Evolutionary conservation across 257 asterid species (phyloP).

Genomic region (Forsythia viridissima): DNA sequence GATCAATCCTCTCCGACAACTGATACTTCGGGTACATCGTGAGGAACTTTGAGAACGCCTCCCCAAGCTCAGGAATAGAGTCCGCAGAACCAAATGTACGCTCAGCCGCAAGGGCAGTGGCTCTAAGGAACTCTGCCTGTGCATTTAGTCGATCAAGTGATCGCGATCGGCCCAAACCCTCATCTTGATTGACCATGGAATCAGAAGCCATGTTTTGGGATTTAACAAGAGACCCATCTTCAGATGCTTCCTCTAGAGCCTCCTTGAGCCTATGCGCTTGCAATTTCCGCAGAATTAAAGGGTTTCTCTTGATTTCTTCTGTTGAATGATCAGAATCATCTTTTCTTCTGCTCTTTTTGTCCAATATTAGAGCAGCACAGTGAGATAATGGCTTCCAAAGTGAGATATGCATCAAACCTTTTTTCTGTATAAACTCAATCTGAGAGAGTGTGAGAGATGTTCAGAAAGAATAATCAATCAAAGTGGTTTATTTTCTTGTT

Average conservation of each 20-base stretch:
- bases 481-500: constrained; percentile 26
- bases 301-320: constrained; percentile 66
- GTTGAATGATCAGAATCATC: constrained; percentile 59
- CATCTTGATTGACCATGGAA: constrained; percentile 60
- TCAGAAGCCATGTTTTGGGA: constrained; percentile 81
- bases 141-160: constrained; percentile 89
- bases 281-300: constrained; percentile 68
- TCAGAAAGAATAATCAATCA: constrained; percentile 27
- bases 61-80: constrained; percentile 64
- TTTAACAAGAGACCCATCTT: constrained; percentile 83
- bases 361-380: constrained; percentile 91
- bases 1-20: constrained; percentile 85
- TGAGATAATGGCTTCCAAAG: constrained; percentile 98
- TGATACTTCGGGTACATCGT: constrained; percentile 91
- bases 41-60: constrained; percentile 79
- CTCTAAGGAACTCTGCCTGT: constrained; percentile 90
- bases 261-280: constrained; percentile 87
- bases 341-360: constrained; percentile 84
- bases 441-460: constrained; percentile 15
- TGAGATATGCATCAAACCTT: constrained; percentile 89
- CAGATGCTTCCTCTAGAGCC: constrained; percentile 99
- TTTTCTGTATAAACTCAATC: constrained; percentile 23
- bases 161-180: constrained; percentile 77
- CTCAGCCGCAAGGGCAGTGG: constrained; percentile 94
- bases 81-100: constrained; percentile 66